Conservation (phyloP, 176 grass and related monocot genomes). For the Miscanthus lutarioriparius region DNA sequence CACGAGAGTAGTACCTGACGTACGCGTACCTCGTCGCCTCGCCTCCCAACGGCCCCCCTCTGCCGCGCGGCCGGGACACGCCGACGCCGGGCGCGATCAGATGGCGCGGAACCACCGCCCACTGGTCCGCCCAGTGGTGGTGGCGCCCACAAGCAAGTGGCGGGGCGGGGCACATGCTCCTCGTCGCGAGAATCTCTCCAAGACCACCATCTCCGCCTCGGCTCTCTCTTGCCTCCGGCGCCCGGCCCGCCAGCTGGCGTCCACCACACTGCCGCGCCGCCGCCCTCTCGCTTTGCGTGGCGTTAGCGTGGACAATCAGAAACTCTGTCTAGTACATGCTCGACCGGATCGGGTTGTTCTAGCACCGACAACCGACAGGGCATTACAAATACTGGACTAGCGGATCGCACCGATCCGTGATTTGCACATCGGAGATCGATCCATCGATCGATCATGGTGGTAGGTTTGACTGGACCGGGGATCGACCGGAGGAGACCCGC, state of each 20-base stretch:
- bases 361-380: background rate
- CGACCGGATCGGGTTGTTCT: background rate
- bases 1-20: background rate
- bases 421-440: background rate
- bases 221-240: background rate
- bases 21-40: no score
- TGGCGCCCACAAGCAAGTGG: constrained; percentile 13
- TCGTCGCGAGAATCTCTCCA: constrained; percentile 31
- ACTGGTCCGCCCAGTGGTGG: background rate
- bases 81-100: no score
- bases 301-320: constrained; percentile 73
- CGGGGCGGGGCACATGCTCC: background rate
- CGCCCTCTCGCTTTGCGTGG: constrained; percentile 21
- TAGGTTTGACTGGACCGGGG: background rate
- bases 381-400: background rate
- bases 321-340: constrained; percentile 32
- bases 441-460: background rate
- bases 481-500: constrained; percentile 6
- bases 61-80: no score
- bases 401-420: background rate
- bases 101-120: background rate
- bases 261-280: no score
- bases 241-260: no score
- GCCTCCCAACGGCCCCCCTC: no score
- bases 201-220: background rate